Percentiles rank a stretch among this genome's conserved stretches.
phyloP scores from a whole-genome alignment of 176 grass and related monocot genomes.

The Sorghum bicolor region Sorghum_bicolor_NCBIv3 NC_012871.2:375001-375500 shows the following conservation, averaged over 20 bases:
- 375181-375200: slow-evolving; percentile 15
- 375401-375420: slow-evolving; percentile 50
- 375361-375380: slow-evolving; percentile 33
- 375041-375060: slow-evolving; percentile 60
- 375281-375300: slow-evolving; percentile 85
- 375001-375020: slow-evolving; percentile 51
- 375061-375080: slow-evolving; percentile 67
- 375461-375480: slow-evolving; percentile 59
- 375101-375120: slow-evolving; percentile 83
- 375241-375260: too few species aligned
- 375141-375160: slow-evolving; percentile 84
- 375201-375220: too few species aligned
- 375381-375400: neutral
- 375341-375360: slow-evolving; percentile 86
- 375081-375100: slow-evolving; percentile 89
- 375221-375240: too few species aligned
- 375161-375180: slow-evolving; percentile 98
- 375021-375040: slow-evolving; percentile 54
- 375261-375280: slow-evolving; percentile 86
- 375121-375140: slow-evolving; percentile 81
- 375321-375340: slow-evolving; percentile 92
- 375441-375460: slow-evolving; percentile 67
- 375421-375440: slow-evolving; percentile 93
- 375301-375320: slow-evolving; percentile 88
- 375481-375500: slow-evolving; percentile 58